These are phyloP conservation scores for Naumovozyma dairenensis DNA, from an alignment of 805 yeast species.

Conservation along the genomic window DNA sequence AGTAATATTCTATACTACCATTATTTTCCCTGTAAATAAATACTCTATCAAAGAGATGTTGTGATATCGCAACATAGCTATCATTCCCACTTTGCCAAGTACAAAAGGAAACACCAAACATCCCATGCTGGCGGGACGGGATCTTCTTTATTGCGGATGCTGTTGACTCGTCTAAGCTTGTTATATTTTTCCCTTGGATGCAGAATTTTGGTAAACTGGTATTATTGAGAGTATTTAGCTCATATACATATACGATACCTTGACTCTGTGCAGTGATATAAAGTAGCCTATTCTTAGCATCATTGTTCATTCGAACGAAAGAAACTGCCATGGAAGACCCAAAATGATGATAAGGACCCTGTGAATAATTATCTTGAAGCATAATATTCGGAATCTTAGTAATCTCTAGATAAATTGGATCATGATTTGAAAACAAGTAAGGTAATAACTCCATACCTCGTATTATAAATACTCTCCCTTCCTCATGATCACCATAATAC, in stretches of 20 bases:
- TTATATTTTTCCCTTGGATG: slow-evolving; percentile 6
- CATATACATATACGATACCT: slow-evolving; percentile 14
- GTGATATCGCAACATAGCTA: slow-evolving; percentile 16
- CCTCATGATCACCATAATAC: slow-evolving; percentile 28
- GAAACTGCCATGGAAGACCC: slow-evolving; percentile 14
- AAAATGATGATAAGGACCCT: slow-evolving; percentile 14
- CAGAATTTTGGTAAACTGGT: slow-evolving; percentile 10
- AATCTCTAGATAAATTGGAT: background rate
- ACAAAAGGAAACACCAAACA: slow-evolving; percentile 15
- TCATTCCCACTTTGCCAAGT: slow-evolving; percentile 8
- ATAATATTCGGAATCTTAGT: background rate
- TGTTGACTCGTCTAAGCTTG: slow-evolving; percentile 5
- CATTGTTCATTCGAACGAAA: too few species aligned
- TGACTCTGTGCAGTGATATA: slow-evolving; percentile 16
- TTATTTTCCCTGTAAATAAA: slow-evolving; percentile 13
- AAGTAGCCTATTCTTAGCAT: slow-evolving; percentile 4
- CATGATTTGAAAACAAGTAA: slow-evolving; percentile 8
- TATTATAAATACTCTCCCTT: slow-evolving; percentile 12
- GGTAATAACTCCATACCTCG: slow-evolving; percentile 10
- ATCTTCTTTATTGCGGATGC: slow-evolving; percentile 5
- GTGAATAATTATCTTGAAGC: background rate
- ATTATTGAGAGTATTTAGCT: background rate
- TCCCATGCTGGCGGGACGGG: slow-evolving; percentile 14
- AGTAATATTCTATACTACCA: slow-evolving; percentile 6
- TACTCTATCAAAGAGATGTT: slow-evolving; percentile 15